phyloP scores from a whole-genome alignment of 2,329 filamentous ascomycete genomes.

The Tothia fuscella region DNA sequence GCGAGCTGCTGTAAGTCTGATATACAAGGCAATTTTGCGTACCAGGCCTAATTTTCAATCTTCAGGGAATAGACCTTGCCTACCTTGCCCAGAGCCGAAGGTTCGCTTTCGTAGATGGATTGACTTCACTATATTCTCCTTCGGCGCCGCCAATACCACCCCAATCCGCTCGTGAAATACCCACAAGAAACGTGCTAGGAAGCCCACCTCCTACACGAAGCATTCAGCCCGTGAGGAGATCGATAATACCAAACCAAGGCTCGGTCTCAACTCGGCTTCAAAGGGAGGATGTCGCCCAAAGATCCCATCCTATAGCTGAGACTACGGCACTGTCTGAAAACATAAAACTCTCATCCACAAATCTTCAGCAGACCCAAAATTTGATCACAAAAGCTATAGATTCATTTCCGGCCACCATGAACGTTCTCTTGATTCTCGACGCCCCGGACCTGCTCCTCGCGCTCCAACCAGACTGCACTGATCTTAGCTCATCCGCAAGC shows the following conservation, averaged over 20 bases:
- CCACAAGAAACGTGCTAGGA: background rate
- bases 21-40: background rate
- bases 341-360: conserved; percentile 18
- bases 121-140: conserved; percentile 44
- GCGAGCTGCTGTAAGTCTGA: conserved; percentile 44
- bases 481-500: conserved; percentile 9
- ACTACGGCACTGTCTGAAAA: conserved; percentile 8
- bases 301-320: conserved; percentile 2
- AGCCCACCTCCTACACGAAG: background rate
- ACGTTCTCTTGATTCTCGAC: conserved; percentile 33
- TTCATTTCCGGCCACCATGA: conserved; percentile 13
- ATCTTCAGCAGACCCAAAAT: conserved; percentile 17
- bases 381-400: conserved; percentile 20
- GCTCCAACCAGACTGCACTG: conserved; percentile 11
- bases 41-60: background rate
- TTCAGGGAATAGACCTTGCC: conserved; percentile 59
- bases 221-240: background rate
- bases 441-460: conserved; percentile 32
- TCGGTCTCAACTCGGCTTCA: background rate
- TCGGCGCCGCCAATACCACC: conserved; percentile 2
- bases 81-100: conserved; percentile 43
- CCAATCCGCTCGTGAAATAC: background rate
- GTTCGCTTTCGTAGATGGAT: conserved; percentile 65
- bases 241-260: conserved; percentile 1
- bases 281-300: background rate